phyloP scores from a whole-genome alignment of 805 yeast species.

The Saccharomyces mikatae region DNA sequence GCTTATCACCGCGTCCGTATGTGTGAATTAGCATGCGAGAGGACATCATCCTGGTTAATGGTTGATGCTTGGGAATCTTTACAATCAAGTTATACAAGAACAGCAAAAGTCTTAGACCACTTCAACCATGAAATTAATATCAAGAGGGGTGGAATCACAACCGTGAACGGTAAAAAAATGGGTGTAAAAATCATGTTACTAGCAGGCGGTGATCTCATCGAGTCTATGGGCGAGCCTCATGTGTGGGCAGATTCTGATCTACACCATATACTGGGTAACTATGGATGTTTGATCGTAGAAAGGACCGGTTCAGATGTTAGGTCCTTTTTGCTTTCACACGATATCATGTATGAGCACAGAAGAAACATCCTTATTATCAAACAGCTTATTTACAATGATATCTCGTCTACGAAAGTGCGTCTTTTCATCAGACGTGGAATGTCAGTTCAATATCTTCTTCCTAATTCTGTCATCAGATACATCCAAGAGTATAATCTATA shows the following conservation, averaged over 20 bases:
- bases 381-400: conserved; percentile 93
- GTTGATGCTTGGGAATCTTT: conserved; percentile 98
- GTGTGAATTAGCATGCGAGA: conserved; percentile 97
- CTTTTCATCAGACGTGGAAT: conserved; percentile 87
- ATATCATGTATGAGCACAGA: conserved; percentile 94
- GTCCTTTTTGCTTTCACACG: conserved; percentile 84
- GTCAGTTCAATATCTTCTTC: conserved; percentile 91
- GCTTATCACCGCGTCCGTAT: conserved; percentile 86
- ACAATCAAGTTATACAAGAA: conserved; percentile 83
- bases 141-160: conserved; percentile 77
- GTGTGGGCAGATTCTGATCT: conserved; percentile 97
- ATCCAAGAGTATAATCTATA: conserved; percentile 88
- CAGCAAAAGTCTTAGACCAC: conserved; percentile 92
- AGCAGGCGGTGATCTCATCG: conserved; percentile 97
- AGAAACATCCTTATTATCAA: conserved; percentile 89
- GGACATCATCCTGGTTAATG: conserved; percentile 96
- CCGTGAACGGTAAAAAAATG: conserved; percentile 49
- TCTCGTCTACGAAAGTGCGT: conserved; percentile 88
- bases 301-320: conserved; percentile 95
- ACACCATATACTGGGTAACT: conserved; percentile 89
- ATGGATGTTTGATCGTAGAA: conserved; percentile 94
- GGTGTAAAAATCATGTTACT: conserved; percentile 92
- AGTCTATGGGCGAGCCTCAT: conserved; percentile 99
- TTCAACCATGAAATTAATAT: conserved; percentile 92
- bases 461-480: conserved; percentile 89